A percentile compares a stretch with the other conserved stretches of the same genome.
phyloP scores from a whole-genome alignment of 73 alveolate species.

The Symbiodinium natans region DNA sequence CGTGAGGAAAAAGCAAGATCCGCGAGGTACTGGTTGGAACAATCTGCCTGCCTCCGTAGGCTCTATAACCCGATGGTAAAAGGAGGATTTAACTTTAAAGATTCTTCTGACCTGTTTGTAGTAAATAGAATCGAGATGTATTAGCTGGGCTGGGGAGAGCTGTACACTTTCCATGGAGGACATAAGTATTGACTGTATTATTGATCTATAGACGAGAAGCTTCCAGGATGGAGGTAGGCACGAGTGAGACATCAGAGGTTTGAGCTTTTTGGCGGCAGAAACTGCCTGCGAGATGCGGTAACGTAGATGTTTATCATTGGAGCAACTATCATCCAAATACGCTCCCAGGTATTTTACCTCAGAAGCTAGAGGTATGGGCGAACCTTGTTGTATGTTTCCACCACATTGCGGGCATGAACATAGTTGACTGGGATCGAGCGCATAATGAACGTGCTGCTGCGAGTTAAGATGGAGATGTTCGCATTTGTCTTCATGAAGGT shows the following conservation, averaged over 20 bases:
- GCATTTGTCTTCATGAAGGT: background rate
- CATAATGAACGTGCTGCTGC: background rate
- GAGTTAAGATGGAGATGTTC: background rate
- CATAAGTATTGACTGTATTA: too few species aligned
- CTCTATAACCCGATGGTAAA: background rate
- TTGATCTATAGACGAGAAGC: too few species aligned
- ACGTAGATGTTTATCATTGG: too few species aligned
- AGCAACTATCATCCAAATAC: background rate
- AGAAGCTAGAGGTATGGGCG: background rate
- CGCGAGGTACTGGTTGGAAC: background rate
- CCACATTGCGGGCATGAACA: background rate
- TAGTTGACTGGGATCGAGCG: background rate
- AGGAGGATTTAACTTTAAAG: background rate
- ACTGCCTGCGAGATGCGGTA: background rate
- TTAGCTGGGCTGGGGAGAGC: background rate
- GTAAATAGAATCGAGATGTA: background rate
- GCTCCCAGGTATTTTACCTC: background rate
- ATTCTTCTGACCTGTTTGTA: background rate
- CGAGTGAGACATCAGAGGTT: background rate
- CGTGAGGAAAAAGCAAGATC: background rate
- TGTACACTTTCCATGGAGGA: background rate
- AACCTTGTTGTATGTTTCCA: background rate
- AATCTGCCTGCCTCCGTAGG: background rate
- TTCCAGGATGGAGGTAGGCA: background rate
- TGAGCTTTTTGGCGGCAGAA: background rate